Conservation (phyloP, 352 stramenopile species). For the Phytophthora pistaciae region DNA sequence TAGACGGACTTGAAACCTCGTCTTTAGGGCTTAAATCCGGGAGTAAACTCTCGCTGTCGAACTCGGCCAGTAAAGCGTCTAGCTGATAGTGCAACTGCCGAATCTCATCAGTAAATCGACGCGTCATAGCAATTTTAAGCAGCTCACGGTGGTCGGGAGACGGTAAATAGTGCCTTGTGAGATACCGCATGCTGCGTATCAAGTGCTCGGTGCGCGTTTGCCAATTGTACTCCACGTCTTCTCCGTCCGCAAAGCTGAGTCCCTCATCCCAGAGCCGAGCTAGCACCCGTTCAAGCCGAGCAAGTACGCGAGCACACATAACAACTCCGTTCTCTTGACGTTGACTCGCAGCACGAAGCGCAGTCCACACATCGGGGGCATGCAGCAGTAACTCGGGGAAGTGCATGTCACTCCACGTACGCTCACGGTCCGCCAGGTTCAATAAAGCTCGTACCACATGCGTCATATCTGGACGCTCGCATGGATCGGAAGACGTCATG, state of each 20-base stretch:
- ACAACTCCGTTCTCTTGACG: slow-evolving; percentile 26
- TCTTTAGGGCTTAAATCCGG: slow-evolving; percentile 2
- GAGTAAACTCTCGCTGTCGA: slow-evolving; percentile 20
- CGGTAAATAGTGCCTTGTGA: slow-evolving; percentile 32
- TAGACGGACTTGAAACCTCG: slow-evolving; percentile 8
- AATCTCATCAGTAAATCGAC: slow-evolving; percentile 42
- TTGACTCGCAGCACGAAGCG: slow-evolving; percentile 33
- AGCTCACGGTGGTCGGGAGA: slow-evolving; percentile 20
- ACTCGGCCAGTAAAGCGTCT: slow-evolving; percentile 36
- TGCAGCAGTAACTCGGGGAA: slow-evolving; percentile 41
- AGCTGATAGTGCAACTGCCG: slow-evolving; percentile 35
- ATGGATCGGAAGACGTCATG: slow-evolving; percentile 20
- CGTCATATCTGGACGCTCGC: slow-evolving; percentile 27
- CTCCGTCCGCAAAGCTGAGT: slow-evolving; percentile 25
- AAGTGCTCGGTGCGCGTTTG: slow-evolving; percentile 43
- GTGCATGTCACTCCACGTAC: slow-evolving; percentile 38
- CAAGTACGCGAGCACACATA: slow-evolving; percentile 35
- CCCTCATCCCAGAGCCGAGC: slow-evolving; percentile 37
- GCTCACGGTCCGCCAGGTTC: slow-evolving; percentile 27
- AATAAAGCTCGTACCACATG: slow-evolving; percentile 25
- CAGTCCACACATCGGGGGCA: slow-evolving; percentile 41
- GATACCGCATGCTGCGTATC: slow-evolving; percentile 37
- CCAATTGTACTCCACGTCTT: slow-evolving; percentile 34
- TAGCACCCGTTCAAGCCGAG: slow-evolving; percentile 35
- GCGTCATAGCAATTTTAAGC: slow-evolving; percentile 30